Evolutionary conservation across 176 grass and related monocot genomes (phyloP).

Genomic region (Phragmites australis): DNA sequence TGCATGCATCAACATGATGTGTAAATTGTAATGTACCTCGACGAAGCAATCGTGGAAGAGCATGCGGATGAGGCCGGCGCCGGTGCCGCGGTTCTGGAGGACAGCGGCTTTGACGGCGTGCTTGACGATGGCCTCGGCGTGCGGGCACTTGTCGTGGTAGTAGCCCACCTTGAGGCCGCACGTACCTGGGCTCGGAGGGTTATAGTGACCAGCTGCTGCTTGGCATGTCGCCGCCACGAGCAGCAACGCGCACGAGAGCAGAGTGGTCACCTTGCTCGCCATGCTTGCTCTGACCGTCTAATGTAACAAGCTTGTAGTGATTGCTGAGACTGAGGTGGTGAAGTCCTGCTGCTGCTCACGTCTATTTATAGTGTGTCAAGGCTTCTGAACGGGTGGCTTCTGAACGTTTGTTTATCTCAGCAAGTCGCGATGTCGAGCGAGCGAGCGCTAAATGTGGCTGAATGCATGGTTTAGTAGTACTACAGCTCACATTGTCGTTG

Average conservation of each 20-base stretch:
- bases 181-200: background rate
- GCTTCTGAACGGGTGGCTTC: background rate
- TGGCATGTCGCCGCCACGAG: background rate
- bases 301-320: background rate
- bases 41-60: constrained; percentile 70
- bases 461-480: background rate
- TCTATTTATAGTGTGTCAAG: background rate
- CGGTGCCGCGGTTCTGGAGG: constrained; percentile 14
- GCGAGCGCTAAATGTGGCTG: background rate
- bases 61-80: constrained; percentile 61
- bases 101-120: background rate
- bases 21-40: background rate
- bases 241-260: background rate
- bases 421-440: background rate
- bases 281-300: background rate
- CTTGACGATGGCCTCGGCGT: constrained; percentile 25
- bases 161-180: constrained; percentile 17
- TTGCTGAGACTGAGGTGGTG: background rate
- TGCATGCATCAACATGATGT: background rate
- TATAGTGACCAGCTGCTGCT: background rate
- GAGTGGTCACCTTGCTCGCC: background rate
- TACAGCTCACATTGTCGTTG: constrained; percentile 16
- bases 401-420: constrained; percentile 5
- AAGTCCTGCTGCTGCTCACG: background rate
- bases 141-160: constrained; percentile 21